phyloP scores from a whole-genome alignment of 164 flowering plant genomes.

The Macadamia integrifolia region DNA sequence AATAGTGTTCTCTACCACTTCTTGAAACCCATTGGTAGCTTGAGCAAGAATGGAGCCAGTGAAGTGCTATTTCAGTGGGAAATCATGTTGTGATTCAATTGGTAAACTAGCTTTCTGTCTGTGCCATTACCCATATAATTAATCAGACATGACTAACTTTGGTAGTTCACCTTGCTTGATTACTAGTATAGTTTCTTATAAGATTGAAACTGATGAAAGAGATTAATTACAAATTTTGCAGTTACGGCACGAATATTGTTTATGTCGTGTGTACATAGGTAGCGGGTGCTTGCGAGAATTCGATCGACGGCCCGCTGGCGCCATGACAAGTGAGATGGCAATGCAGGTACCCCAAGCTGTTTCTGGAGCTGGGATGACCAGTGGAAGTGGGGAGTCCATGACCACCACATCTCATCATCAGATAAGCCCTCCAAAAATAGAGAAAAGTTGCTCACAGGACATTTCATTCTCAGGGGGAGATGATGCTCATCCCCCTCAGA shows the following conservation, averaged over 20 bases:
- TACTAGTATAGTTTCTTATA: too few relatives aligned
- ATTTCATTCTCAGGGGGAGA: neutral
- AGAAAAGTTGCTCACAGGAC: neutral
- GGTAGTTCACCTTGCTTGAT: too few relatives aligned
- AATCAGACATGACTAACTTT: too few relatives aligned
- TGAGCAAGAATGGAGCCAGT: too few relatives aligned
- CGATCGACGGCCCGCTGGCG: constrained; percentile 56
- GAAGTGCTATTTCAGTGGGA: too few relatives aligned
- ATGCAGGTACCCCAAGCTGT: too few relatives aligned
- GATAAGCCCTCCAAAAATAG: neutral
- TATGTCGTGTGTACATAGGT: constrained; percentile 58
- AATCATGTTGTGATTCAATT: too few relatives aligned
- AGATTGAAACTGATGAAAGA: too few relatives aligned
- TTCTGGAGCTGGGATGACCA: too few relatives aligned
- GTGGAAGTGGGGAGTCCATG: neutral
- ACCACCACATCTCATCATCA: neutral
- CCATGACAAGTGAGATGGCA: neutral
- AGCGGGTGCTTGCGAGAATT: constrained; percentile 57
- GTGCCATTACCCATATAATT: too few relatives aligned
- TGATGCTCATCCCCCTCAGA: neutral
- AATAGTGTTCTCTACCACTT: neutral
- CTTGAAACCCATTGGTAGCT: neutral
- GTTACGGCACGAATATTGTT: constrained; percentile 55
- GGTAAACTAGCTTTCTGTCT: too few relatives aligned
- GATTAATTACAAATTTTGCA: constrained; percentile 11